Evolutionary conservation across 2,329 filamentous ascomycete genomes (phyloP).

Genomic region (Lomentospora prolificans): DNA sequence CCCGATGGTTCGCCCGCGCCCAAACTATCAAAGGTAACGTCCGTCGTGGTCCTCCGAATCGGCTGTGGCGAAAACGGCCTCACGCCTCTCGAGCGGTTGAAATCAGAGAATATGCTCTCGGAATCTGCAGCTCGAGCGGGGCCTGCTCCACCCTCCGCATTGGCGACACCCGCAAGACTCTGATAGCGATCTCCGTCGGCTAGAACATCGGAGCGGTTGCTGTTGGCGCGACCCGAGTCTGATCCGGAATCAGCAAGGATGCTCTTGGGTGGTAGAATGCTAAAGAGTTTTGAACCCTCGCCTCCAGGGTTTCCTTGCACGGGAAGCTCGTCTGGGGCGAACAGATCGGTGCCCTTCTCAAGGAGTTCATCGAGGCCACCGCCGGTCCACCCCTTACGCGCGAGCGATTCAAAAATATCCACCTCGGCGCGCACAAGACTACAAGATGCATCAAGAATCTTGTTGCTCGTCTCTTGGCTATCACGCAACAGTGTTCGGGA

Average conservation of each 20-base stretch:
- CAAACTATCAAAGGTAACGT: constrained; percentile 7
- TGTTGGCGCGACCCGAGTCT: constrained; percentile 24
- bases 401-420: constrained; percentile 58
- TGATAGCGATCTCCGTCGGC: constrained; percentile 46
- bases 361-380: constrained; percentile 57
- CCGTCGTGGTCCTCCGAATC: constrained; percentile 8
- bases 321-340: constrained; percentile 32
- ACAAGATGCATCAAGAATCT: constrained; percentile 55
- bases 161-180: constrained; percentile 41
- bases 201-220: constrained; percentile 44
- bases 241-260: constrained; percentile 46
- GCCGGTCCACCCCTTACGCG: constrained; percentile 57
- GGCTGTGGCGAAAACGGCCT: constrained; percentile 52
- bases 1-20: not conserved
- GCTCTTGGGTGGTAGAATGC: constrained; percentile 53
- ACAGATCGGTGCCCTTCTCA: constrained; percentile 53
- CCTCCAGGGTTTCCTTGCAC: constrained; percentile 12
- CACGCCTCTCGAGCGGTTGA: constrained; percentile 42
- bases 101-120: constrained; percentile 44
- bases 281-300: constrained; percentile 44
- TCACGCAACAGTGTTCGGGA: constrained; percentile 50
- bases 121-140: constrained; percentile 26
- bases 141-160: constrained; percentile 13
- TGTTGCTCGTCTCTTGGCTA: constrained; percentile 53
- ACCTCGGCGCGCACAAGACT: constrained; percentile 58